Evolutionary conservation across 805 yeast genomes (phyloP).

Genomic region (Kluyveromyces wickerhamii): DNA sequence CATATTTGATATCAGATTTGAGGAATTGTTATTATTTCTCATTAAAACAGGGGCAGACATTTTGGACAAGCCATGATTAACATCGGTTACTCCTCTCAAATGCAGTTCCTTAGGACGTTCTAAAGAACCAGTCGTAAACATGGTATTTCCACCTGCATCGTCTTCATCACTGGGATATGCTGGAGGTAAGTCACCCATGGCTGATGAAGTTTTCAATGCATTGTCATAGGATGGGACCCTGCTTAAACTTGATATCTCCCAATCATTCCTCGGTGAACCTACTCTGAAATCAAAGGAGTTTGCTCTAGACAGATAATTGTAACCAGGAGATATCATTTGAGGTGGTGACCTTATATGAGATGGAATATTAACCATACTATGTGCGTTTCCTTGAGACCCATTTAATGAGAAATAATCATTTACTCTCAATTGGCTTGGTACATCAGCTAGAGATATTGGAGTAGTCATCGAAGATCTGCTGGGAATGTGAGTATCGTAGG

Average conservation of each 20-base stretch:
- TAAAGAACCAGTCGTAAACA: conserved; percentile 4
- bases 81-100: conserved; percentile 17
- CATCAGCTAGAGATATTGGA: conserved; percentile 4
- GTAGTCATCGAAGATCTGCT: conserved; percentile 1
- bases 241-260: conserved; percentile 42
- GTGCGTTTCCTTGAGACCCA: conserved; percentile 12
- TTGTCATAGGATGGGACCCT: conserved; percentile 80
- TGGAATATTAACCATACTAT: conserved; percentile 33
- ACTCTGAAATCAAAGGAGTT: conserved; percentile 36
- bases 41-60: conserved; percentile 14
- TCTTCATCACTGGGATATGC: conserved; percentile 35
- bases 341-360: conserved; percentile 10
- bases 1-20: conserved; percentile 15
- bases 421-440: conserved; percentile 5
- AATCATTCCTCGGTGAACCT: conserved; percentile 25
- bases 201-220: conserved; percentile 54
- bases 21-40: conserved; percentile 23
- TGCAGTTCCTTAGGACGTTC: conserved; percentile 25
- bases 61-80: conserved; percentile 10
- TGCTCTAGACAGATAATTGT: conserved; percentile 50
- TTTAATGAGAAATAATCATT: conserved; percentile 19
- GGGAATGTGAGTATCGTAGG: neutral
- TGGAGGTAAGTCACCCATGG: conserved; percentile 59
- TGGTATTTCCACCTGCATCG: conserved; percentile 1
- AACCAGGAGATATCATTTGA: conserved; percentile 40